Base-by-base conservation (phyloP, 164 flowering plant genomes). In the Liquidambar formosana region DNA sequence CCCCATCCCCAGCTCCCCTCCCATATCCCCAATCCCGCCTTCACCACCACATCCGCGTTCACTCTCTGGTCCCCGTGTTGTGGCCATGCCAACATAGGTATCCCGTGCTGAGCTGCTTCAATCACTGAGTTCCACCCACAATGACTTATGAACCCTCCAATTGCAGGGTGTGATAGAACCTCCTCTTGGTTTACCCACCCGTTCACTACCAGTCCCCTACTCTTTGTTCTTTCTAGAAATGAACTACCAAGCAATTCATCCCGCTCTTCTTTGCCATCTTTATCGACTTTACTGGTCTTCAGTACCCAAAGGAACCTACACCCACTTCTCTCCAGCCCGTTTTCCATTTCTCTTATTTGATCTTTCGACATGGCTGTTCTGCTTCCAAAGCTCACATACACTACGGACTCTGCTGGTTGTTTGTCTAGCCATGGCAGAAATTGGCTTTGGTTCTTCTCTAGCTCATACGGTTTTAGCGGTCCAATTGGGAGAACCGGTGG, bases 351-450 rank as follows among this genome's bases (percentile, higher is more conserved):
- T 66, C 73, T 72, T 0, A 81, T 78, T 67, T 85, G 89, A n/a
- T 63, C 84, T 44, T 41, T 68, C 0, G 79, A 67, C 67, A 85
- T 59, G 1, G 82, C 77, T 0, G 84, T 80, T 51, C 88, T 80
- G 71, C 82, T 86, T 13, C 89, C 93, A 53, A 86, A 86, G 61
- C 79, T 76, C 0, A 86, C 85, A 48, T 77, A 80, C 67, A 86
- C 67, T 27, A 88, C 89, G 2, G 89, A 86, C 19, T 57, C 72
- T 0, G 47, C 61, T 18, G 82, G 77, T 58, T 88, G 84, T 5
- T 60, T 62, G 46, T 82, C 80, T 1, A 88, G 71, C 90, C 89
- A 88, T 41, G 51, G 1, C 33, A 73, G 1, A 26, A 27, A 16
- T 58, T 65, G 58, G 25, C 21, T 3, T 9, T 63, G 16, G 0